Base-by-base conservation (phyloP, 2,329 filamentous ascomycete species). In the Immersiporthe knoxdaviesiana region DNA sequence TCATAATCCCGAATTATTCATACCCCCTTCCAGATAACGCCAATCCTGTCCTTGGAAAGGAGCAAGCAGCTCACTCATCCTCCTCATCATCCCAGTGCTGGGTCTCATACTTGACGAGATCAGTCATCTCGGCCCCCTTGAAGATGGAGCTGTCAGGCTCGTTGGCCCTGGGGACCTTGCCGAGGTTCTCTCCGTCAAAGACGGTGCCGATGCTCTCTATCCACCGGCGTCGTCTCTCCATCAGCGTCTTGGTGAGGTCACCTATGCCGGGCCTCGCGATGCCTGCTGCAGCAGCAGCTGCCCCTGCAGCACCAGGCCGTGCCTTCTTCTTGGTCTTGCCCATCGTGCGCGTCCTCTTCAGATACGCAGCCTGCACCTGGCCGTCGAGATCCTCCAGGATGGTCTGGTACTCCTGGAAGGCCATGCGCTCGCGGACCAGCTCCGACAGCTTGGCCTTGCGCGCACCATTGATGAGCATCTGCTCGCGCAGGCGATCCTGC, bases 321-420 rank as follows among this genome's bases (percentile, higher is more conserved):
- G 97, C 95, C 68, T 94, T 91, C 82, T 97, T 97, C 80, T 97
- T 97, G 79, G 90, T 93, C 83, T 98, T 97, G 78, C 94, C 93
- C 81, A 98, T 91, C 0, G 93, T 97, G 61, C 96, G 90, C 37
- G 95, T 98, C 32, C 96, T 92, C 82, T 99, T 99, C 59, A 97
- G 89, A 77, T 98, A 99, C 3, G 96, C 95, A 65, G 93, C 91
- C 77, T 98, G 94, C 56, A 98, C 94, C 78, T 98, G 96, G 56
- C 90, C 90, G 83, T 99, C 96, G 30, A 99, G 89, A 78, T 99
- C 96, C 78, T 99, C 96, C 64, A 97, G 91, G 74, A 99, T 99
- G 68, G 94, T 97, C 78, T 91, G 92, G 83, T 97, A 99, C 78
- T 99, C 96, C 77, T 99, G 96, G 81, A 96, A 91, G 0, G 96